Conservation (phyloP, 305 asterid species). For the Andrographis paniculata region DNA sequence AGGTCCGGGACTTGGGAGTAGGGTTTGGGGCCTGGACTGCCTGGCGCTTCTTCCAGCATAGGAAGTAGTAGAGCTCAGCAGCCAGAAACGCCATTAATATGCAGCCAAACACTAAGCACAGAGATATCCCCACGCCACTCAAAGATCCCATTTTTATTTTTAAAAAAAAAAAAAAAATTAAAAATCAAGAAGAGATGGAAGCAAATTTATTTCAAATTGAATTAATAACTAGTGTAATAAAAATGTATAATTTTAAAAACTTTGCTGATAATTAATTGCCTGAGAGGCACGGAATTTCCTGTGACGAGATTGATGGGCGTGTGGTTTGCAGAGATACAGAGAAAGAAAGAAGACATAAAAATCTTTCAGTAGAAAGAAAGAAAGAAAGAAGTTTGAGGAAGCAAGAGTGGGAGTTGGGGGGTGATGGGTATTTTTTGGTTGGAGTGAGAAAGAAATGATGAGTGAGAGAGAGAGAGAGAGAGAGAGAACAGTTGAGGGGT, state of each 20-base stretch:
- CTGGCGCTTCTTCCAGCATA: slow-evolving; percentile 38
- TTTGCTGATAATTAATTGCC: not conserved
- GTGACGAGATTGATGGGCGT: not conserved
- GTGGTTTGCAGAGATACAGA: not conserved
- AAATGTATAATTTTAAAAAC: not conserved
- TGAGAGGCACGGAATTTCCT: not conserved
- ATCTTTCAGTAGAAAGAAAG: not conserved
- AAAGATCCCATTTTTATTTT: slow-evolving; percentile 42
- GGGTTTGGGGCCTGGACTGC: not conserved
- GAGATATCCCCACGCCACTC: slow-evolving; percentile 49
- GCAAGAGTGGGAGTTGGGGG: too few species aligned
- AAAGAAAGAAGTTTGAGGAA: too few species aligned
- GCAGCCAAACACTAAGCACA: slow-evolving; percentile 45
- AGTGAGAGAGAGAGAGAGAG: not conserved
- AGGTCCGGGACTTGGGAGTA: too few species aligned
- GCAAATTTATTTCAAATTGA: not conserved
- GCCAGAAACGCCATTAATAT: slow-evolving; percentile 49
- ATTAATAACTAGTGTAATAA: not conserved
- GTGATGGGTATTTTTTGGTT: too few species aligned
- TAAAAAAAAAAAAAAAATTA: not conserved
- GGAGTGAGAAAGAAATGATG: not conserved
- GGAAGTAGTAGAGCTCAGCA: slow-evolving; percentile 36
- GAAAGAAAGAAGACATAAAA: not conserved
- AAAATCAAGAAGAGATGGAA: not conserved
- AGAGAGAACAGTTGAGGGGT: not conserved